Evolutionary conservation across 768 basidiomycete genomes (phyloP), one percentile per base, ranked within the genome.

Genomic region (Favolaschia claudopus): DNA sequence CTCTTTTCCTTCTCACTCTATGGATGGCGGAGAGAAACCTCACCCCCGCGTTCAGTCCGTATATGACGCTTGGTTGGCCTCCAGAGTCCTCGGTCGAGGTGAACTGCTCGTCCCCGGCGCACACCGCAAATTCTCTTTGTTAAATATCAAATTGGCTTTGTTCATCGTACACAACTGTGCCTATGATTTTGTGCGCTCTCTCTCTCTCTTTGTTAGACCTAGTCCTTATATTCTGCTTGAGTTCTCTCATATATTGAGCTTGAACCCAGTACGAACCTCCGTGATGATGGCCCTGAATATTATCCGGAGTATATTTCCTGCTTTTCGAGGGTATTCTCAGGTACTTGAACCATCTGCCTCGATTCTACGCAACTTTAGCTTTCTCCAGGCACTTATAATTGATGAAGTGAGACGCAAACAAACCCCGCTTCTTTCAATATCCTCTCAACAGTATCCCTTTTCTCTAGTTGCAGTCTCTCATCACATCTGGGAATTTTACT

Each of bases 261-360:
- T 89, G 31, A 89, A 93, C 65, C 92, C 91, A 31, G 64, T 86
- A 44, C 83, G 91, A 57, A 87, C 89, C 20, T 77, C 83, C n/a
- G 76, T 90, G 52, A 88, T 93, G 85, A 75, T 93, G 71, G 54
- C 81, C 58, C 75, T 92, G 64, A 89, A 92, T 71, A 74, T 93
- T 48, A 66, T 88, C 56, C 84, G 90, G 64, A 92, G 91, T 60
- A 75, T 89, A 57, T 86, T 93, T 69, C 92, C 92, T 32, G 92
- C 91, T 10, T 89, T 90, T 73, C 85, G 90, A 74, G 89, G 90
- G 60, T 93, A 92, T 77, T 92, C 92, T 9, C 92, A 93, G 76
- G 83, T 83, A 57, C 53, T 75, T 71, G 61, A 52, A 13, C 46
- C 14, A 15, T 25, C 25, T 20, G n/a, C 15, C 12, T 33, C 22